phyloP scores from a whole-genome alignment of 805 yeast genomes.

The Sporopachydermia quercuum region DNA sequence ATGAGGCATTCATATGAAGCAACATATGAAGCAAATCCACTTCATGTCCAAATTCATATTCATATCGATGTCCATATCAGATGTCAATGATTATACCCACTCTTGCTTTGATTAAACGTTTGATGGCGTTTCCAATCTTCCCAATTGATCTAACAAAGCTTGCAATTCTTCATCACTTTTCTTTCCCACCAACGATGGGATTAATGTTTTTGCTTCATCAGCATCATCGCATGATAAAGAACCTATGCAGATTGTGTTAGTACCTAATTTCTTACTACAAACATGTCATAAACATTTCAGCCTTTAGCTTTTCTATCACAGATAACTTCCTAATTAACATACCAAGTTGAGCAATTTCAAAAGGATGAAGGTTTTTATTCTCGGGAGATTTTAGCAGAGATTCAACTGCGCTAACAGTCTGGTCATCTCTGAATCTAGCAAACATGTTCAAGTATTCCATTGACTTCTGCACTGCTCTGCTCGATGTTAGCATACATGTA shows the following conservation, averaged over 20 bases:
- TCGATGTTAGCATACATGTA: neutral
- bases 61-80: too few relatives aligned
- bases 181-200: constrained; percentile 70
- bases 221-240: constrained; percentile 91
- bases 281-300: constrained; percentile 2
- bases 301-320: too few relatives aligned
- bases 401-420: constrained; percentile 88
- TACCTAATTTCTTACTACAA: neutral
- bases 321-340: too few relatives aligned
- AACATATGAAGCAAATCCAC: too few relatives aligned
- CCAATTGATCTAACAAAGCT: constrained; percentile 62
- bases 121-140: constrained; percentile 2
- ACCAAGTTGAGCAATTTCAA: constrained; percentile 80
- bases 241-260: constrained; percentile 23
- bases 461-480: constrained; percentile 73
- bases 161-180: constrained; percentile 80
- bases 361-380: constrained; percentile 74
- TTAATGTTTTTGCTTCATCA: constrained; percentile 88
- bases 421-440: constrained; percentile 82
- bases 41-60: too few relatives aligned
- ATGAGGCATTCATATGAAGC: too few relatives aligned
- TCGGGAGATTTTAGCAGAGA: constrained; percentile 64
- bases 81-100: too few relatives aligned
- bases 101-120: neutral
- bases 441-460: constrained; percentile 74